Evolutionary conservation across 257 asterid species (phyloP).

Genomic region (Handroanthus guayacan): DNA sequence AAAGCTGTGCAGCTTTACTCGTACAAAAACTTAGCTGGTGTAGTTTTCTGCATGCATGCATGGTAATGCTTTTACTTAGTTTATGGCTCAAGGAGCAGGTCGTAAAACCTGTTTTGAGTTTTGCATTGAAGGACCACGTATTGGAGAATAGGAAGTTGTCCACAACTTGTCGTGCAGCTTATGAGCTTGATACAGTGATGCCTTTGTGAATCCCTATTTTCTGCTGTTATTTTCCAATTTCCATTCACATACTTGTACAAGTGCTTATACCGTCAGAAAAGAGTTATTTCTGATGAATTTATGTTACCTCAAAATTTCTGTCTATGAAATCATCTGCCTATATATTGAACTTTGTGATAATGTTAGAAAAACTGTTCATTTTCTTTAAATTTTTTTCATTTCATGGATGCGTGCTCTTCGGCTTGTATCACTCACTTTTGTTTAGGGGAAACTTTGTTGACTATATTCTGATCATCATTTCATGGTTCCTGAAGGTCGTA

Average conservation of each 20-base stretch:
- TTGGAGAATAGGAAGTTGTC: neutral
- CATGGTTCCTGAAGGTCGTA: slow-evolving; percentile 69
- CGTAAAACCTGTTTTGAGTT: no score
- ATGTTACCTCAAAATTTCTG: slow-evolving; percentile 1
- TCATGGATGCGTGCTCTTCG: neutral
- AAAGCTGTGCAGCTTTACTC: no score
- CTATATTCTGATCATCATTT: slow-evolving; percentile 35
- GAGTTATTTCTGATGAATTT: neutral
- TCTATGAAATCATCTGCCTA: neutral
- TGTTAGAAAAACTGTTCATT: neutral
- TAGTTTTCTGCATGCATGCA: no score
- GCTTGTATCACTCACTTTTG: neutral
- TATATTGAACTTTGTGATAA: neutral
- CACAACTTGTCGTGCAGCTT: neutral
- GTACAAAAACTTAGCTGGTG: no score
- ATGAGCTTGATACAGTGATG: slow-evolving; percentile 7
- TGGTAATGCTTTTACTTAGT: no score
- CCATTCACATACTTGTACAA: neutral
- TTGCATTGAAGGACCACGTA: no score
- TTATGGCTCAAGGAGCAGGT: no score
- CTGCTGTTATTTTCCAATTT: neutral
- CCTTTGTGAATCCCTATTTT: neutral
- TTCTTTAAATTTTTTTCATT: neutral
- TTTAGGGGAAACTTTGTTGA: neutral
- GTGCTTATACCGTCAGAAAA: neutral